phyloP scores from a whole-genome alignment of 345 rosid species.

The Hibiscus trionum region DNA sequence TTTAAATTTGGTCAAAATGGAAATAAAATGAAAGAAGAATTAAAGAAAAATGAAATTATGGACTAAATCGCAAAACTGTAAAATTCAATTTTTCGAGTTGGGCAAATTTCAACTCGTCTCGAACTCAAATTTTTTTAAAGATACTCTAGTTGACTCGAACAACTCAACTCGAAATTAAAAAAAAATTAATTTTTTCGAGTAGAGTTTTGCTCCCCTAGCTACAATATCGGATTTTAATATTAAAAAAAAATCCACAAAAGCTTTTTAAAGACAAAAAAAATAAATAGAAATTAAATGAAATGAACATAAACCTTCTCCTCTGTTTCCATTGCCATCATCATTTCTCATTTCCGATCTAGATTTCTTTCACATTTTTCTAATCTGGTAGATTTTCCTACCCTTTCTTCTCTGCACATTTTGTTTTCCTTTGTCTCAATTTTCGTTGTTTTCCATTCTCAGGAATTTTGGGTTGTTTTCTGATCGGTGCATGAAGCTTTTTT shows the following conservation, averaged over 20 bases:
- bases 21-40: no score
- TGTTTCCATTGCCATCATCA: slow-evolving; percentile 40
- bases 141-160: no score
- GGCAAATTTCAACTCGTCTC: no score
- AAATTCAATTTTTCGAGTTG: no score
- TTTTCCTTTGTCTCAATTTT: neutral
- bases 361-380: slow-evolving; percentile 37
- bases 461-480: neutral
- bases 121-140: no score
- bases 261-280: slow-evolving; percentile 5
- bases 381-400: slow-evolving; percentile 17
- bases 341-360: slow-evolving; percentile 70
- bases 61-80: no score
- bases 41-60: no score
- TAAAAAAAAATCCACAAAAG: slow-evolving; percentile 1
- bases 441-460: neutral
- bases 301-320: slow-evolving; percentile 38
- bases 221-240: no score
- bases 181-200: no score
- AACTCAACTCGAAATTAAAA: no score
- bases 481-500: neutral
- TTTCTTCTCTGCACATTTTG: neutral
- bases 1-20: no score
- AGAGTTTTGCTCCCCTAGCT: no score
- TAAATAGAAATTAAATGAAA: neutral